Conservation (phyloP, 1,284 basidiomycete species). For the Farysia itapuensis region DNA sequence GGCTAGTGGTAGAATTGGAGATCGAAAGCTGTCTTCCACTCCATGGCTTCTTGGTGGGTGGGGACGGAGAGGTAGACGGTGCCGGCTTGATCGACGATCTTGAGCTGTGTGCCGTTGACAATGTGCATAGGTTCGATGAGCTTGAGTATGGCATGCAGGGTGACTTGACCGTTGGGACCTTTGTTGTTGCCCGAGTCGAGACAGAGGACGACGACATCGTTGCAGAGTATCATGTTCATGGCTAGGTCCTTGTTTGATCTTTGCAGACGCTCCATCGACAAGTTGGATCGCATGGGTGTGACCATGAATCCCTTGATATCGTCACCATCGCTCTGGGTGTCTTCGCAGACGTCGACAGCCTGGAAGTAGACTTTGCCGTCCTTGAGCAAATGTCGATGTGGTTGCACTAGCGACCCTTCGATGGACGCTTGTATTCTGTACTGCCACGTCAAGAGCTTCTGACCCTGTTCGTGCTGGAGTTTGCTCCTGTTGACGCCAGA, state of each 20-base stretch:
- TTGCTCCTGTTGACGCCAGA: slow-evolving; percentile 58
- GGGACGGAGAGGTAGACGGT: slow-evolving; percentile 42
- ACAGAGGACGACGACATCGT: slow-evolving; percentile 86
- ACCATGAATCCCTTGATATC: slow-evolving; percentile 82
- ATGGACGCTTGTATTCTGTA: slow-evolving; percentile 83
- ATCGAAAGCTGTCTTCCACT: slow-evolving; percentile 46
- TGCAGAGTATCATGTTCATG: slow-evolving; percentile 71
- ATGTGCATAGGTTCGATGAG: slow-evolving; percentile 31
- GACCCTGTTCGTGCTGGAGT: slow-evolving; percentile 60
- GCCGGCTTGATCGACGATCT: slow-evolving; percentile 38
- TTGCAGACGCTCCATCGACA: slow-evolving; percentile 84
- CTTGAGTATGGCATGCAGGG: slow-evolving; percentile 18
- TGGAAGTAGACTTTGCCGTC: slow-evolving; percentile 75
- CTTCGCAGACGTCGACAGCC: slow-evolving; percentile 83
- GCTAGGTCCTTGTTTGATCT: slow-evolving; percentile 57
- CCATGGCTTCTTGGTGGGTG: slow-evolving; percentile 26
- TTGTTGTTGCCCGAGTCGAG: slow-evolving; percentile 65
- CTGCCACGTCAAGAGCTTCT: slow-evolving; percentile 68
- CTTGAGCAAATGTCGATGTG: slow-evolving; percentile 74
- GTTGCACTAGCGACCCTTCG: slow-evolving; percentile 93
- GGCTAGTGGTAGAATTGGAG: slow-evolving; percentile 29
- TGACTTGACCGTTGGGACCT: slow-evolving; percentile 10
- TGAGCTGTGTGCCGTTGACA: slow-evolving; percentile 27
- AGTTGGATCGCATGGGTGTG: slow-evolving; percentile 48
- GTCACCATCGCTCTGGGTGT: too few species aligned